Evolutionary conservation across 2,329 filamentous ascomycete species (phyloP).

Genomic region (Arthroderma sp.): DNA sequence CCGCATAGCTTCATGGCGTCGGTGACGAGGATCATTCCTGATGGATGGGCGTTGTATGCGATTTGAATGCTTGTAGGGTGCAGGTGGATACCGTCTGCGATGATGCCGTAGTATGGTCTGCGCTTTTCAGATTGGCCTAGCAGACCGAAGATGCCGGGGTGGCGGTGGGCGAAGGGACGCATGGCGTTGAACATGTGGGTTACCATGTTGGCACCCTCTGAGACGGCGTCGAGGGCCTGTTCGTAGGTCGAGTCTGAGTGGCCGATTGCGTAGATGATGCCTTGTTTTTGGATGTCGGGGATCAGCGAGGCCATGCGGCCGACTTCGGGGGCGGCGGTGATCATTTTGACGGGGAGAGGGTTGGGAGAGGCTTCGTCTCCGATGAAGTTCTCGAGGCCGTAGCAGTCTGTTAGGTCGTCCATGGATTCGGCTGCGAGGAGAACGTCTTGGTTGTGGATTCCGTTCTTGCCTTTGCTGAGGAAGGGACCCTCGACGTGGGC

Average conservation of each 20-base stretch:
- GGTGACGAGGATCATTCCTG: slow-evolving; percentile 77
- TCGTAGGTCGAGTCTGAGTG: slow-evolving; percentile 83
- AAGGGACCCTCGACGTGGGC: slow-evolving; percentile 90
- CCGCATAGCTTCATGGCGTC: slow-evolving; percentile 85
- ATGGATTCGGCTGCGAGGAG: slow-evolving; percentile 52
- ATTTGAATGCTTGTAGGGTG: slow-evolving; percentile 83
- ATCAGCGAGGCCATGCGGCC: slow-evolving; percentile 59
- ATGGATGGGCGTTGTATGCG: slow-evolving; percentile 71
- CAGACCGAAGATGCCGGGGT: slow-evolving; percentile 80
- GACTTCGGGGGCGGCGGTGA: slow-evolving; percentile 75
- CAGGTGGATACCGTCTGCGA: slow-evolving; percentile 79
- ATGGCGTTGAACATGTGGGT: slow-evolving; percentile 93
- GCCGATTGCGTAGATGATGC: slow-evolving; percentile 67
- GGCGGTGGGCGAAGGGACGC: slow-evolving; percentile 77
- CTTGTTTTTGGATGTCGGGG: slow-evolving; percentile 47
- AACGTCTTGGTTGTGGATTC: slow-evolving; percentile 66
- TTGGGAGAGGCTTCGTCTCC: slow-evolving; percentile 4
- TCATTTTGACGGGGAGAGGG: slow-evolving; percentile 48
- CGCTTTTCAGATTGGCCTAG: slow-evolving; percentile 50
- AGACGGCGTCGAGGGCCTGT: slow-evolving; percentile 57
- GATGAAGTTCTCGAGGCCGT: slow-evolving; percentile 56
- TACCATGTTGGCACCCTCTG: slow-evolving; percentile 72
- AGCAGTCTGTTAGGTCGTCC: slow-evolving; percentile 38
- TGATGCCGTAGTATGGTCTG: slow-evolving; percentile 71
- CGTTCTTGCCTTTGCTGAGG: slow-evolving; percentile 68